These are phyloP conservation scores for Lachnellula cervina DNA, from an alignment of 2,329 filamentous ascomycete genomes.

Conservation along the genomic window DNA sequence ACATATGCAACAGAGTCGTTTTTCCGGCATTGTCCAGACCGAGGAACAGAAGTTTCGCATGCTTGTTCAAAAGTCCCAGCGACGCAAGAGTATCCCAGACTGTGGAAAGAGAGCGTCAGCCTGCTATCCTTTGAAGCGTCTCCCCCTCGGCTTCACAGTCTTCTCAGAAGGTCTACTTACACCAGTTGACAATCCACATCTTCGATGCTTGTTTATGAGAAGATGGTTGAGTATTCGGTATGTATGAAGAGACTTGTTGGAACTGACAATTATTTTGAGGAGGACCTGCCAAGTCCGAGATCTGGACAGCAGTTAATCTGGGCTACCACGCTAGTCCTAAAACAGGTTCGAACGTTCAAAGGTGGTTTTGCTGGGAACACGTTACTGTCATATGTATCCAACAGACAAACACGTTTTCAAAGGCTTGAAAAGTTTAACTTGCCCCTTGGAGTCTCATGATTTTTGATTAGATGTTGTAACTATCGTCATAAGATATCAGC, in stretches of 20 bases:
- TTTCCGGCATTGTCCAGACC: conserved; percentile 93
- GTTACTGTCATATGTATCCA: no score
- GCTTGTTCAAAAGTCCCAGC: conserved; percentile 88
- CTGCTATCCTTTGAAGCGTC: conserved; percentile 1
- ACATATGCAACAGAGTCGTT: conserved; percentile 89
- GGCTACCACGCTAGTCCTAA: no score
- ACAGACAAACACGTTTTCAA: no score
- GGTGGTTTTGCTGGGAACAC: no score
- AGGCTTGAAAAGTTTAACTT: no score
- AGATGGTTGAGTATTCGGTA: neutral
- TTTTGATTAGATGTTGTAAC: no score
- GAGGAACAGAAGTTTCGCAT: conserved; percentile 90
- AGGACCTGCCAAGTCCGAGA: neutral
- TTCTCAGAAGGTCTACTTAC: conserved; percentile 48
- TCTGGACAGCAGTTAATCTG: neutral
- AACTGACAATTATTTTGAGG: neutral
- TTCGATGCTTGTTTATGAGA: conserved; percentile 9
- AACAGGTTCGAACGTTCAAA: neutral
- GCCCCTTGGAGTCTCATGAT: no score
- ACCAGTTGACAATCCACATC: conserved; percentile 97
- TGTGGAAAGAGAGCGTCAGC: conserved; percentile 37
- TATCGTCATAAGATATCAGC: no score
- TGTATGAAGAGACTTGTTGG: neutral
- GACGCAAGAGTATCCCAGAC: conserved; percentile 88
- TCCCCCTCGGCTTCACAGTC: neutral